Conservation (phyloP, 192 early-diverging fungal species). For the Gigaspora rosea region DNA sequence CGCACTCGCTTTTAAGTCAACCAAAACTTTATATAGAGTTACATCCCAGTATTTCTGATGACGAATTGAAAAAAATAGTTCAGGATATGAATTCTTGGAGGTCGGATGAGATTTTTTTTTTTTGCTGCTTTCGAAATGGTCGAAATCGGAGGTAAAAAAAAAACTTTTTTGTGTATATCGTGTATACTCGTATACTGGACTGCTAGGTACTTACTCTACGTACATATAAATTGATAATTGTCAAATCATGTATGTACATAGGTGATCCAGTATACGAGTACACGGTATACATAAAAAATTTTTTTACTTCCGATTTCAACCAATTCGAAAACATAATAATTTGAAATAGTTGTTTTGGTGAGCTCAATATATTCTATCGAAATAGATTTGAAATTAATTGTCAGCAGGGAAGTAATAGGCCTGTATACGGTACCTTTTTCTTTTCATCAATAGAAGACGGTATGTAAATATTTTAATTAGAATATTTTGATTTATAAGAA, state of each 20-base stretch:
- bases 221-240: too few species aligned
- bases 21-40: conserved; percentile 32
- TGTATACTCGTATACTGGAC: too few species aligned
- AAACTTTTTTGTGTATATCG: too few species aligned
- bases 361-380: neutral
- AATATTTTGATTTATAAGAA: neutral
- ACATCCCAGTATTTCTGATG: conserved; percentile 25
- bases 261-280: too few species aligned
- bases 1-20: conserved; percentile 12
- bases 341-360: neutral
- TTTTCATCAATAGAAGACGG: conserved; percentile 39
- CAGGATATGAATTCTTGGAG: conserved; percentile 27
- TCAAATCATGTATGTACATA: too few species aligned
- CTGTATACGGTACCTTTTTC: conserved; percentile 28
- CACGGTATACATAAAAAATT: too few species aligned
- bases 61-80: conserved; percentile 36
- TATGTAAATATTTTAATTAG: conserved; percentile 1
- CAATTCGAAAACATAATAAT: neutral
- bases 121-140: too few species aligned
- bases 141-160: too few species aligned
- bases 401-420: conserved; percentile 9
- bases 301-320: too few species aligned
- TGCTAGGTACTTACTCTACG: too few species aligned
- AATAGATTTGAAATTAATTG: conserved; percentile 13
- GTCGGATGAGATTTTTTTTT: conserved; percentile 25